Conservation (phyloP, 2,329 filamentous ascomycete species). For the Hirsutella thompsonii region DNA sequence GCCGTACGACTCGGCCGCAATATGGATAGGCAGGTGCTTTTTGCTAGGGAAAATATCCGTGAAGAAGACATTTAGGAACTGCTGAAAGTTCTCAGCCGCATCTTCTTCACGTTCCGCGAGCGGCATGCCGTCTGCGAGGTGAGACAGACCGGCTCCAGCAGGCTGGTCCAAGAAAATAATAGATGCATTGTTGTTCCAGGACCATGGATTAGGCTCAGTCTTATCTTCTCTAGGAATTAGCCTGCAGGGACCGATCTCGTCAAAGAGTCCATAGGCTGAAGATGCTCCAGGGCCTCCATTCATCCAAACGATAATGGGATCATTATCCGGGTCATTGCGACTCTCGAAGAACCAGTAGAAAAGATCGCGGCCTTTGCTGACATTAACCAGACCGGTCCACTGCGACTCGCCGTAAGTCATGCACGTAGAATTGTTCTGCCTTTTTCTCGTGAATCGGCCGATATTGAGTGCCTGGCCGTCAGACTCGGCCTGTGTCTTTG, state of each 20-base stretch:
- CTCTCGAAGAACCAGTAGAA: constrained; percentile 17
- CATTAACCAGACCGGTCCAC: constrained; percentile 4
- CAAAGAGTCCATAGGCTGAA: constrained; percentile 38
- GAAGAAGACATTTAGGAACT: constrained; percentile 32
- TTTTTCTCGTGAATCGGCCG: too few species aligned
- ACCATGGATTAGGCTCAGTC: constrained; percentile 39
- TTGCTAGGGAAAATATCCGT: constrained; percentile 26
- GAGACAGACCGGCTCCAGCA: constrained; percentile 18
- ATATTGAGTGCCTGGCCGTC: too few species aligned
- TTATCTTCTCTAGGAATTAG: constrained; percentile 37
- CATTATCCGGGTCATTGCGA: constrained; percentile 12
- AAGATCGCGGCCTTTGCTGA: constrained; percentile 3
- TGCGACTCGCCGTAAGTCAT: constrained; percentile 2
- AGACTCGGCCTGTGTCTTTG: too few species aligned
- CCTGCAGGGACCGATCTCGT: constrained; percentile 38
- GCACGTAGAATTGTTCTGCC: too few species aligned
- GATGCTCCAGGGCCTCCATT: constrained; percentile 45
- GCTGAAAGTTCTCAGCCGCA: constrained; percentile 27
- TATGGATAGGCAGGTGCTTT: constrained; percentile 22
- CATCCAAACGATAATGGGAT: constrained; percentile 39
- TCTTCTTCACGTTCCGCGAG: constrained; percentile 18
- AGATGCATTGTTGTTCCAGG: constrained; percentile 36
- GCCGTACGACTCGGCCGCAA: constrained; percentile 24
- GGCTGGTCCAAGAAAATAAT: constrained; percentile 21
- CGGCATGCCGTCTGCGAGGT: constrained; percentile 19